Evolutionary conservation across 192 early-diverging fungal genomes (phyloP).

Genomic region (Coemansia sp.): DNA sequence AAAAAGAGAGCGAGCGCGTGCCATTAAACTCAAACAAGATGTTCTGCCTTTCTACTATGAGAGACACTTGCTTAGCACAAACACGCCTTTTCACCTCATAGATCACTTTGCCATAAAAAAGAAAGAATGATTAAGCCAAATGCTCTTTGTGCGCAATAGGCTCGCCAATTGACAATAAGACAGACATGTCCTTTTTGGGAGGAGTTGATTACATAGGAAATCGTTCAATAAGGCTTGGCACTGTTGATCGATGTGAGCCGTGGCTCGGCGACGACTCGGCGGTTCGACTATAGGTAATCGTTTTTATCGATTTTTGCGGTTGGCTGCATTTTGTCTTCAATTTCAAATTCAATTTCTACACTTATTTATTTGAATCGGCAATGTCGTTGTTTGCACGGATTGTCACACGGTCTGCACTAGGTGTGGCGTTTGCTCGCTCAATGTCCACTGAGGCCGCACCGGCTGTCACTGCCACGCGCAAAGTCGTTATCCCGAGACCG

Average conservation of each 20-base stretch:
- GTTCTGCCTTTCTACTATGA: background rate
- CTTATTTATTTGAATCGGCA: background rate
- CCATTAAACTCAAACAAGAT: background rate
- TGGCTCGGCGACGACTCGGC: background rate
- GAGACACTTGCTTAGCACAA: background rate
- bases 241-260: background rate
- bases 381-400: conserved; percentile 39
- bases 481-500: conserved; percentile 24
- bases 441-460: conserved; percentile 25
- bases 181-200: background rate
- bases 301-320: background rate
- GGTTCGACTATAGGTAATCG: background rate
- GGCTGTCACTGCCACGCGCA: background rate
- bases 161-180: background rate
- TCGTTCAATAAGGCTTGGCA: background rate
- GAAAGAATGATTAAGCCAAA: background rate
- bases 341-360: background rate
- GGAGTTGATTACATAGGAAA: too few relatives aligned
- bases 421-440: conserved; percentile 19
- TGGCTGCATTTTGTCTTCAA: background rate
- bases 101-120: background rate
- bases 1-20: background rate
- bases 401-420: conserved; percentile 4
- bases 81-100: background rate
- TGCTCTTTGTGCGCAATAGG: background rate